phyloP scores from a whole-genome alignment of 129 eudicot genomes.

The Helianthus tuberosus region DNA sequence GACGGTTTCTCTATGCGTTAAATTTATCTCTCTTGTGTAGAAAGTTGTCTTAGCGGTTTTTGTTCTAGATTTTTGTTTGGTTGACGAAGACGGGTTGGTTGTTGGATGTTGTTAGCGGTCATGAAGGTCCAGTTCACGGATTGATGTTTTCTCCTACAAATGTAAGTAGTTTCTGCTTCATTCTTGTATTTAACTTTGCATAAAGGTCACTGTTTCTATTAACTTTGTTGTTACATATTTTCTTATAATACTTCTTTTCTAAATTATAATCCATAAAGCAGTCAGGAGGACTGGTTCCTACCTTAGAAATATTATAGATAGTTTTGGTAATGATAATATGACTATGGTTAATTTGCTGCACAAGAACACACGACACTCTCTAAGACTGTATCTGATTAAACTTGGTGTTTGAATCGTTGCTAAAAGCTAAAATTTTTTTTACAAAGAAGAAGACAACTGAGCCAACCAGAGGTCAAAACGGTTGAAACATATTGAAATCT shows the following conservation, averaged over 20 bases:
- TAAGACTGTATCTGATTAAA: neutral
- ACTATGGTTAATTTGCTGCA: neutral
- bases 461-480: neutral
- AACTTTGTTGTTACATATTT: neutral
- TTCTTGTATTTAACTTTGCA: neutral
- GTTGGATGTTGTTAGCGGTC: slow-evolving; percentile 93
- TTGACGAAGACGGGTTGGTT: slow-evolving; percentile 97
- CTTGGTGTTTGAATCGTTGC: neutral
- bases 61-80: slow-evolving; percentile 86
- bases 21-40: slow-evolving; percentile 8
- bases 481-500: neutral
- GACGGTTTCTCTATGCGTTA: slow-evolving; percentile 95
- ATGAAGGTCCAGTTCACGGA: slow-evolving; percentile 99
- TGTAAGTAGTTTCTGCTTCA: slow-evolving; percentile 45
- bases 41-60: slow-evolving; percentile 10
- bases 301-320: neutral
- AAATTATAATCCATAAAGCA: neutral
- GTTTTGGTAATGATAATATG: neutral
- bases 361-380: slow-evolving; percentile 1
- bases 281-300: neutral
- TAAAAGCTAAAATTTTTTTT: neutral
- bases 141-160: slow-evolving; percentile 88
- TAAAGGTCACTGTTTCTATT: neutral
- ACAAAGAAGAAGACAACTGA: neutral
- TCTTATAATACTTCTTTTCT: neutral